phyloP scores from a whole-genome alignment of 108 stramenopile genomes.

The Pseudonitzschia delicatissima region DNA sequence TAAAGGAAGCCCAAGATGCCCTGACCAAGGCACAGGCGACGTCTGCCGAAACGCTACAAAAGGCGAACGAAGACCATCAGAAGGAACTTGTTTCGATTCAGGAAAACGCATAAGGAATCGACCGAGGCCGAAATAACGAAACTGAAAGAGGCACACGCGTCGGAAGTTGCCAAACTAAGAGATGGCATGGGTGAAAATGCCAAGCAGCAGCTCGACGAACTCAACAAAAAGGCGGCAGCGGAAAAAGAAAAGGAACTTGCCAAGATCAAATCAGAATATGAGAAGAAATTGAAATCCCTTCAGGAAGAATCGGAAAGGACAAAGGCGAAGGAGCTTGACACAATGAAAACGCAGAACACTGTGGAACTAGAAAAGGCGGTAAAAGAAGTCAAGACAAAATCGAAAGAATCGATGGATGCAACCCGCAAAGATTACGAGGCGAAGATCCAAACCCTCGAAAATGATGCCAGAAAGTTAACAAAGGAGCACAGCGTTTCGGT shows the following conservation, averaged over 20 bases:
- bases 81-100: background rate
- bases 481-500: constrained; percentile 13
- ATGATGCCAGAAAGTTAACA: background rate
- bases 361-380: background rate
- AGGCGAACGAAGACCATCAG: background rate
- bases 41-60: background rate
- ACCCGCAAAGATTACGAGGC: constrained; percentile 1
- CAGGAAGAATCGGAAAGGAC: background rate
- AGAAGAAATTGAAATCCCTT: background rate
- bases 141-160: background rate
- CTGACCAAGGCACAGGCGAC: background rate
- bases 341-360: background rate
- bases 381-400: background rate
- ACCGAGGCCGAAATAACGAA: constrained; percentile 1
- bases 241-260: constrained; percentile 9
- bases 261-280: background rate
- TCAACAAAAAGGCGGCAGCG: background rate
- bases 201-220: constrained; percentile 22
- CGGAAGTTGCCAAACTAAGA: background rate
- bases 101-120: background rate
- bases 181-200: background rate
- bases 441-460: constrained; percentile 6
- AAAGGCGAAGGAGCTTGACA: constrained; percentile 4
- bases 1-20: constrained; percentile 15
- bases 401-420: background rate